phyloP scores from a whole-genome alignment of 177 flowering plant species.

The Vitis hybrid region DNA sequence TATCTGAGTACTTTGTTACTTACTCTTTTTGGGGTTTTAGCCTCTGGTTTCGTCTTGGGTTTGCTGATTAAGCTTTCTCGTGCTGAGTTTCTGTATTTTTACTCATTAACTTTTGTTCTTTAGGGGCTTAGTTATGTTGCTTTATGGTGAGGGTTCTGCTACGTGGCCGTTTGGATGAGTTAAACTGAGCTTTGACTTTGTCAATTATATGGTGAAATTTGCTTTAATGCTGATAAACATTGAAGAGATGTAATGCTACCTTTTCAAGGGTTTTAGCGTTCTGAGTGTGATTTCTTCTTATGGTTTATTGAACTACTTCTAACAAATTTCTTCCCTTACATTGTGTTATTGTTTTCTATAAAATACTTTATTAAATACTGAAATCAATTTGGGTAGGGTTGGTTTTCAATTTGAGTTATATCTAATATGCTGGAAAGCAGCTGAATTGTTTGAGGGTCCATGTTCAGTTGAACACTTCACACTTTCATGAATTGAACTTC shows the following conservation, averaged over 20 bases:
- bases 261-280: not conserved
- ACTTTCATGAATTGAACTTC: no score
- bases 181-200: not conserved
- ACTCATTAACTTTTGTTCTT: not conserved
- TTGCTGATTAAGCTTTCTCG: not conserved
- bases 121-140: not conserved
- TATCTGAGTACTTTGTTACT: slow-evolving; percentile 3
- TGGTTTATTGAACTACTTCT: no score
- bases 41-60: not conserved
- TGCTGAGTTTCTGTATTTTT: not conserved
- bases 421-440: not conserved
- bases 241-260: not conserved
- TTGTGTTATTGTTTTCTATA: no score
- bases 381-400: not conserved
- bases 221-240: not conserved
- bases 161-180: not conserved
- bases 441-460: not conserved
- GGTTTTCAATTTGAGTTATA: not conserved
- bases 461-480: not conserved
- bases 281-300: not conserved
- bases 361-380: no score
- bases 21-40: not conserved
- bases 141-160: not conserved
- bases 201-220: not conserved
- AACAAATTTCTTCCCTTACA: no score